Evolutionary conservation across 208 protist genomes (phyloP).

Genomic region (Trypanosoma rangeli): DNA sequence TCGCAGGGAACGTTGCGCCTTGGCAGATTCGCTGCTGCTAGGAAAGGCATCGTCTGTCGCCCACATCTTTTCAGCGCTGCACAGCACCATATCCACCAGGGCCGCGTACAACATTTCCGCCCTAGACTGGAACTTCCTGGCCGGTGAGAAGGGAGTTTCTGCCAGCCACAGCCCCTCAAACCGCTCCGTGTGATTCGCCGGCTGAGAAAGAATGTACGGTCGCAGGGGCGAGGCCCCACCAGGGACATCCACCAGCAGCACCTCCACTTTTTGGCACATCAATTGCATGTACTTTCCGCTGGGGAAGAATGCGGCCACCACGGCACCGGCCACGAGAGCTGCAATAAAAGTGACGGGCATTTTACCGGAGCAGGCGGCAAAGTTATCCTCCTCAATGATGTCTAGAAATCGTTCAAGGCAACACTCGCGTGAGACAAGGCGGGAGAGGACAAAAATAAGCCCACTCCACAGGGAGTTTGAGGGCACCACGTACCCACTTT

Average conservation of each 20-base stretch:
- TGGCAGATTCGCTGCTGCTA: slow-evolving; percentile 19
- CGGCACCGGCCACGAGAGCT: slow-evolving; percentile 16
- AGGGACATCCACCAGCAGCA: slow-evolving; percentile 48
- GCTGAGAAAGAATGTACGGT: slow-evolving; percentile 43
- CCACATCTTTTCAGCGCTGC: slow-evolving; percentile 62
- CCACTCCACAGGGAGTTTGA: slow-evolving; percentile 48
- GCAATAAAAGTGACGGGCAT: slow-evolving; percentile 50
- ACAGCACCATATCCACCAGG: slow-evolving; percentile 55
- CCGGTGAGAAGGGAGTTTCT: slow-evolving; percentile 23
- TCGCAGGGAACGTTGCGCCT: slow-evolving; percentile 39
- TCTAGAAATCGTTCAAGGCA: slow-evolving; percentile 68
- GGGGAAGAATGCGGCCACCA: slow-evolving; percentile 15
- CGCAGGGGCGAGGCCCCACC: slow-evolving; percentile 45
- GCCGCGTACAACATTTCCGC: slow-evolving; percentile 75
- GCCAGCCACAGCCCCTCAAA: slow-evolving; percentile 81
- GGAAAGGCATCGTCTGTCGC: slow-evolving; percentile 12
- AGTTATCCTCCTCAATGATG: slow-evolving; percentile 42
- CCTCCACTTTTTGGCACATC: slow-evolving; percentile 57
- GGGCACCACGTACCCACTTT: slow-evolving; percentile 27
- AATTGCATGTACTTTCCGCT: slow-evolving; percentile 29
- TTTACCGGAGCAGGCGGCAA: slow-evolving; percentile 11
- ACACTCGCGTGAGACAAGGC: slow-evolving; percentile 56
- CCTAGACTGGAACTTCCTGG: slow-evolving; percentile 74
- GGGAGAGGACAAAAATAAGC: slow-evolving; percentile 60
- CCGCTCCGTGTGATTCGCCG: slow-evolving; percentile 63